These are phyloP conservation scores for Hypoxylon subgilvum DNA, from an alignment of 495 filamentous ascomycete species.

Conservation along the genomic window DNA sequence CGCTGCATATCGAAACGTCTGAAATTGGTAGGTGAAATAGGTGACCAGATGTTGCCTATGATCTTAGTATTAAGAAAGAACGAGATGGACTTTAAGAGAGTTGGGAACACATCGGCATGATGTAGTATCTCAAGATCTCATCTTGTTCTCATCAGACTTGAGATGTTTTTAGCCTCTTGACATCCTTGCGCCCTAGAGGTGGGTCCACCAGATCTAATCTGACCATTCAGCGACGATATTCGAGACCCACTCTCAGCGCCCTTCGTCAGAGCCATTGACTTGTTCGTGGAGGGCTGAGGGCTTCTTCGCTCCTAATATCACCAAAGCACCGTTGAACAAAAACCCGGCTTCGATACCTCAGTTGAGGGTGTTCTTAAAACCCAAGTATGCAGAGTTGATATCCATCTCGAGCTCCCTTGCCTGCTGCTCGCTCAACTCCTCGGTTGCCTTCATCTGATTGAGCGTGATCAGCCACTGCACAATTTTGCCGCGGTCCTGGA, in stretches of 20 bases:
- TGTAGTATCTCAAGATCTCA: not conserved
- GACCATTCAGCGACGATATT: constrained; percentile 14
- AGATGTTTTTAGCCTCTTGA: constrained; percentile 23
- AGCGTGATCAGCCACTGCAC: constrained; percentile 96
- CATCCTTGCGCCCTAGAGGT: constrained; percentile 25
- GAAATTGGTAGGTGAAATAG: not conserved
- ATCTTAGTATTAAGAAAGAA: not conserved
- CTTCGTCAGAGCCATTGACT: constrained; percentile 17
- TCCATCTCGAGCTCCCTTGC: constrained; percentile 85
- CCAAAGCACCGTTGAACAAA: no score
- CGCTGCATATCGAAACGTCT: constrained; percentile 40
- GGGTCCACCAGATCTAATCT: constrained; percentile 2
- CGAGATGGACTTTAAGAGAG: not conserved
- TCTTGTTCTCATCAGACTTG: not conserved
- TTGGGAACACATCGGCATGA: constrained; percentile 1
- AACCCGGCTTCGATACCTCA: constrained; percentile 1
- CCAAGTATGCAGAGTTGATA: constrained; percentile 88
- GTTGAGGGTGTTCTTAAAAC: constrained; percentile 71
- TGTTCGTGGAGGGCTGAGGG: constrained; percentile 9
- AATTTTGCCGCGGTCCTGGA: constrained; percentile 93
- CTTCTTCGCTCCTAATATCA: constrained; percentile 1
- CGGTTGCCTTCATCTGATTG: constrained; percentile 95
- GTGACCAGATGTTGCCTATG: no score
- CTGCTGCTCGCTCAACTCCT: constrained; percentile 87
- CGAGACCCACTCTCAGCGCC: constrained; percentile 15